Conservation (phyloP, 2,329 filamentous ascomycete species). For the Cladobotryum protrusum region DNA sequence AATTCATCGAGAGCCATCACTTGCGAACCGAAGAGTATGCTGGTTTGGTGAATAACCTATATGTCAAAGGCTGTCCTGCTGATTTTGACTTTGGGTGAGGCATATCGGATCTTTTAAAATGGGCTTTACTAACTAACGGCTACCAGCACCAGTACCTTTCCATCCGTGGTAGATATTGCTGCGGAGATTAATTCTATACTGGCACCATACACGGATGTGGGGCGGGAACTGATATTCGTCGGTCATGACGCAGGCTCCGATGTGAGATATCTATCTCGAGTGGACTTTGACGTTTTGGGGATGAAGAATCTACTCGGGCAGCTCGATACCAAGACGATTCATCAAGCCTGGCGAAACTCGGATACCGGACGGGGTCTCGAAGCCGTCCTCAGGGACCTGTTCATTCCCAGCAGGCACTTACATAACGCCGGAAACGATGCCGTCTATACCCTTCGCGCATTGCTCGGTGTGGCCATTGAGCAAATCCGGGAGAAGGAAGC, state of each 20-base stretch:
- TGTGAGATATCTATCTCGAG: conserved; percentile 55
- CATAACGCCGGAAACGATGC: conserved; percentile 90
- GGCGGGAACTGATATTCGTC: conserved; percentile 62
- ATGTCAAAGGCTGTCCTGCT: conserved; percentile 66
- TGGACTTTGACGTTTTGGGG: conserved; percentile 57
- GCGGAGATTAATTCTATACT: conserved; percentile 33
- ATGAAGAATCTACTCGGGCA: conserved; percentile 52
- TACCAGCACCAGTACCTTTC: conserved; percentile 37
- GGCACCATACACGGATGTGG: conserved; percentile 20
- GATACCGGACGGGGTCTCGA: conserved; percentile 50
- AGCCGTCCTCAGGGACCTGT: conserved; percentile 56
- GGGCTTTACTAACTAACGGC: conserved; percentile 13
- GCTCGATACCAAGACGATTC: conserved; percentile 68
- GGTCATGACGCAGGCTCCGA: conserved; percentile 69
- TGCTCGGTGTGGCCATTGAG: conserved; percentile 46
- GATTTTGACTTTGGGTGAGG: conserved; percentile 68
- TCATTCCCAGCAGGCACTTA: conserved; percentile 57
- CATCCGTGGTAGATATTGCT: conserved; percentile 28
- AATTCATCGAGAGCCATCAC: conserved; percentile 63
- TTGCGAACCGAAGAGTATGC: conserved; percentile 67
- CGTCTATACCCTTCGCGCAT: conserved; percentile 66
- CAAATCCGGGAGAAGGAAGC: conserved; percentile 17
- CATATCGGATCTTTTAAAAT: not conserved
- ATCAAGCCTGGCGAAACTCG: conserved; percentile 54
- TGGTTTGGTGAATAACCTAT: conserved; percentile 60